These are phyloP conservation scores for Magnolia sinica DNA, from an alignment of 164 flowering plant species.

Conservation along the genomic window DNA sequence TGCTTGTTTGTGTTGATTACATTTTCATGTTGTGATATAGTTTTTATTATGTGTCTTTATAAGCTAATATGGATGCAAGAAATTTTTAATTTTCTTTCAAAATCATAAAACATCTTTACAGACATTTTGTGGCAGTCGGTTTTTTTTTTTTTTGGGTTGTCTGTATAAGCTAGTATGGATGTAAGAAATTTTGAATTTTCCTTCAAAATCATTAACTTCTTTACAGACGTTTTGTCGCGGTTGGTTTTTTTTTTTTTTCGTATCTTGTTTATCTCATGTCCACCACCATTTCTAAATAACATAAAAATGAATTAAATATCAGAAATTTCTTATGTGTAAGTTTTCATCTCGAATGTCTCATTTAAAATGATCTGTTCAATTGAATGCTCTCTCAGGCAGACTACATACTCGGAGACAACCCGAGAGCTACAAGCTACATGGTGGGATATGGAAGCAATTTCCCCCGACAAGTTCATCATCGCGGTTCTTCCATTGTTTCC, in stretches of 20 bases:
- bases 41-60: too few relatives aligned
- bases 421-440: conserved; percentile 95
- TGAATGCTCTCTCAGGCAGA: conserved; percentile 51
- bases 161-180: background rate
- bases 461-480: conserved; percentile 80
- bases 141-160: too few relatives aligned
- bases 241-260: background rate
- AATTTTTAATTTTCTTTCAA: background rate
- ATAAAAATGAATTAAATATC: background rate
- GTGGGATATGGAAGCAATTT: conserved; percentile 90
- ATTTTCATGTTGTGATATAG: background rate
- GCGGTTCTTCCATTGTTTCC: conserved; percentile 84
- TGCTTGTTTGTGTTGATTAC: background rate
- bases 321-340: too few relatives aligned
- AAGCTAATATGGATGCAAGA: background rate
- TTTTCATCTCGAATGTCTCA: background rate
- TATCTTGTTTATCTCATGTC: too few relatives aligned
- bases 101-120: background rate
- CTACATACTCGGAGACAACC: conserved; percentile 96
- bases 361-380: background rate
- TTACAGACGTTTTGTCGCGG: too few relatives aligned
- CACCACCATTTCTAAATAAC: background rate
- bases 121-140: background rate
- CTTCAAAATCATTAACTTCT: background rate
- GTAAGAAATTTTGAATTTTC: background rate